Percentiles rank a stretch among this genome's conserved stretches.
phyloP scores from a whole-genome alignment of 2,329 filamentous ascomycete species.

The Niveomyces coronatus region DNA sequence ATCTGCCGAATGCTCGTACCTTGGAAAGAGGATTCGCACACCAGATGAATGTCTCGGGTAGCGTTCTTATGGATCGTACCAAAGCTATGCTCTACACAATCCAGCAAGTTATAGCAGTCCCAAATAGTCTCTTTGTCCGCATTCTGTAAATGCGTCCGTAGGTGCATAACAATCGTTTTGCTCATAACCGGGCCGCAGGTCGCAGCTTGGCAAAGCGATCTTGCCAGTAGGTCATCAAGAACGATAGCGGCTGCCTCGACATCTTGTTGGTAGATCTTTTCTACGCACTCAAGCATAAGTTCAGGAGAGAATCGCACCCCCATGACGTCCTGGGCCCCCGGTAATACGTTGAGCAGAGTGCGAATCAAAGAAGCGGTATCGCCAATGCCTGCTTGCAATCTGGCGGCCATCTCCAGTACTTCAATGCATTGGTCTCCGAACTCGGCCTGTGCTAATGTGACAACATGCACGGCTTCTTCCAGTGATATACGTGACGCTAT shows the following conservation, averaged over 20 bases:
- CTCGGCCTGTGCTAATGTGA: not conserved
- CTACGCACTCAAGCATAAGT: not conserved
- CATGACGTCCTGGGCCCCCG: not conserved
- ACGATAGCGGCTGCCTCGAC: not conserved
- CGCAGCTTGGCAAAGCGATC: not conserved
- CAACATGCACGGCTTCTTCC: not conserved
- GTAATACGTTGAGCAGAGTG: not conserved
- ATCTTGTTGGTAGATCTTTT: not conserved
- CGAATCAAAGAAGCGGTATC: no score
- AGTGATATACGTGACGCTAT: not conserved
- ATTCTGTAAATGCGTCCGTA: not conserved
- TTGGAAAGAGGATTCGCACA: not conserved
- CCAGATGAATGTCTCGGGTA: not conserved
- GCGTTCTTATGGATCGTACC: not conserved
- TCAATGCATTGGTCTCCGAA: not conserved
- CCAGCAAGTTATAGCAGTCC: constrained; percentile 5
- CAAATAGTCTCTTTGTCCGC: not conserved
- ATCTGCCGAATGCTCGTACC: not conserved
- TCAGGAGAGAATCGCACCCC: no score
- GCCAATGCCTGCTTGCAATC: not conserved
- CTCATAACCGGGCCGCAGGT: not conserved
- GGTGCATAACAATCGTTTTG: not conserved
- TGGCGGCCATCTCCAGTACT: constrained; percentile 4
- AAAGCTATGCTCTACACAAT: not conserved
- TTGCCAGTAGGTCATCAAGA: not conserved